A percentile compares a stretch with the other conserved stretches of the same genome.
These are phyloP conservation scores for Cucumis hystrix DNA, from an alignment of 306 rosid species.

Conservation along the genomic window DNA sequence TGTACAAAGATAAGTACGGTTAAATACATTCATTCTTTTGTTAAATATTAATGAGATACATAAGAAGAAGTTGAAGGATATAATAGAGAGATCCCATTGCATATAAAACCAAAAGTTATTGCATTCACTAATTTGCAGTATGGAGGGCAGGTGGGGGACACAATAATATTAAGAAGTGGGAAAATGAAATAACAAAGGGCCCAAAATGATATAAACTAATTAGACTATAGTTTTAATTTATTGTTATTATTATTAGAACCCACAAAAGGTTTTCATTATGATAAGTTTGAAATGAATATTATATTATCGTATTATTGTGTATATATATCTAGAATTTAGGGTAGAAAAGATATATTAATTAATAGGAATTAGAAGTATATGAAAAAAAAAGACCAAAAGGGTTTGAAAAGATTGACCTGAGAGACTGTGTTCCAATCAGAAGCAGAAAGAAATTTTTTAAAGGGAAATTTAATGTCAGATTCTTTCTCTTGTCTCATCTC, in stretches of 20 bases:
- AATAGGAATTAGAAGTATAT: background rate
- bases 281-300: background rate
- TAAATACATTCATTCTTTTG: no score
- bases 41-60: no score
- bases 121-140: background rate
- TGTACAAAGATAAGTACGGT: no score
- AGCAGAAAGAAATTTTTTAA: background rate
- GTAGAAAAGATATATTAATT: background rate
- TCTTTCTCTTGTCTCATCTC: conserved; percentile 1
- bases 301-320: no score
- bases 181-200: background rate
- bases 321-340: background rate
- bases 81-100: background rate
- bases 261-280: background rate
- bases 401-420: conserved; percentile 9
- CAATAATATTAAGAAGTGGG: background rate
- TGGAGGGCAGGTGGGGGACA: conserved; percentile 5
- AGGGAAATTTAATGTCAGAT: conserved; percentile 5
- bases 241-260: background rate
- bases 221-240: background rate
- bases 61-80: background rate
- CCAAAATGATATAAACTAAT: background rate
- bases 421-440: conserved; percentile 1
- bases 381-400: background rate
- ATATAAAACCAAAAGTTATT: background rate